Evolutionary conservation across 1,284 basidiomycete genomes (phyloP).

Genomic region (Lentinus polychrous): DNA sequence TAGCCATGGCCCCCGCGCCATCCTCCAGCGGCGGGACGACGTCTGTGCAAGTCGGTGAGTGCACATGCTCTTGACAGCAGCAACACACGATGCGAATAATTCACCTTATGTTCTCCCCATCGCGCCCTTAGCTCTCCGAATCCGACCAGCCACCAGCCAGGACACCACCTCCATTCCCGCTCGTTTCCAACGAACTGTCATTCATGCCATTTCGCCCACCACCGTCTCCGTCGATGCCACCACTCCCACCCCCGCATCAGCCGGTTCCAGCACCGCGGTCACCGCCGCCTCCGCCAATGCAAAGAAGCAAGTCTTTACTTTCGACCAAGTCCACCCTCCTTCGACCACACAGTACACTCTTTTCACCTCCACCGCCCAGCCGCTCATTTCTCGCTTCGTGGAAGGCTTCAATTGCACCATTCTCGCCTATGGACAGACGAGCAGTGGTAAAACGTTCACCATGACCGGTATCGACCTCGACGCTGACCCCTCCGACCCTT

Average conservation of each 20-base stretch:
- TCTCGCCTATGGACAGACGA: conserved; percentile 96
- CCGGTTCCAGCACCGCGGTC: conserved; percentile 36
- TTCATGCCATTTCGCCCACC: conserved; percentile 66
- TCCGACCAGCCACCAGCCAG: conserved; percentile 81
- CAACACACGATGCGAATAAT: neutral
- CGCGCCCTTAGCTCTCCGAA: conserved; percentile 71
- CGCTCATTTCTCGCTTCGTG: conserved; percentile 85
- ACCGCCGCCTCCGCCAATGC: conserved; percentile 46
- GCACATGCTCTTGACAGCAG: neutral
- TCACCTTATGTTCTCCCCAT: conserved; percentile 2
- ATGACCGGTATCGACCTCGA: conserved; percentile 92
- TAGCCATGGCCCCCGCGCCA: conserved; percentile 62
- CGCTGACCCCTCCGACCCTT: conserved; percentile 67
- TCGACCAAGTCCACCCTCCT: conserved; percentile 90
- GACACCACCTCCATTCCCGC: conserved; percentile 83
- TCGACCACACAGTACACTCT: conserved; percentile 79
- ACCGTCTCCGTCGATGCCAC: conserved; percentile 70
- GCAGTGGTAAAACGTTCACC: conserved; percentile 94
- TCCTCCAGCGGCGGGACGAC: conserved; percentile 57
- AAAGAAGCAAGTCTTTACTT: conserved; percentile 86
- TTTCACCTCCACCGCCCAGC: conserved; percentile 78
- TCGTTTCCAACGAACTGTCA: conserved; percentile 87
- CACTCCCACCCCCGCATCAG: conserved; percentile 37
- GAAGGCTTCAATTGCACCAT: conserved; percentile 98
- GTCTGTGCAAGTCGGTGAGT: conserved; percentile 83